Conservation (phyloP, 495 filamentous ascomycete species). For the Friedmanniomyces endolithicus region DNA sequence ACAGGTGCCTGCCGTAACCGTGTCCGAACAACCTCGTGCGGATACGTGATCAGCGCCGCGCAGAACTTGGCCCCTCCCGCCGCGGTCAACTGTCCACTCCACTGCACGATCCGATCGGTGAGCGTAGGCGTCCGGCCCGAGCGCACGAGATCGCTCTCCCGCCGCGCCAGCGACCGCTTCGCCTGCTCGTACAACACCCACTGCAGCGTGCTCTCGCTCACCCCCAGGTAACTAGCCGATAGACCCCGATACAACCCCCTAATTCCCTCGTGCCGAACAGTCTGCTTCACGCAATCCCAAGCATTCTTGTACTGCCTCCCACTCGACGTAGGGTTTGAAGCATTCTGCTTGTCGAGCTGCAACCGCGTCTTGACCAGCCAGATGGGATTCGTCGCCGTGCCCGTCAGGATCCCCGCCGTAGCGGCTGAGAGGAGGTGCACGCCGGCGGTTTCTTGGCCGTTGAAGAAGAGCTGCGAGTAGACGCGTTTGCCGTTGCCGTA, state of each 20-base stretch:
- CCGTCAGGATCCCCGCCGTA: conserved; percentile 63
- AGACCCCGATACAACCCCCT: conserved; percentile 72
- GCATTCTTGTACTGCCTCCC: conserved; percentile 66
- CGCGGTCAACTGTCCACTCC: conserved; percentile 59
- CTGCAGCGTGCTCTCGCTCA: conserved; percentile 74
- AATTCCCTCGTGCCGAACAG: conserved; percentile 63
- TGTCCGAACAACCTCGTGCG: conserved; percentile 78
- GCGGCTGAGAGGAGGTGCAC: conserved; percentile 65
- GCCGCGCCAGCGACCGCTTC: conserved; percentile 50
- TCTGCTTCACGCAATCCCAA: conserved; percentile 65
- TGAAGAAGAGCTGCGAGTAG: conserved; percentile 52
- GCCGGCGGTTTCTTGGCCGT: conserved; percentile 51
- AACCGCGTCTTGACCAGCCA: conserved; percentile 86
- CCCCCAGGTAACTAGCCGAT: conserved; percentile 75
- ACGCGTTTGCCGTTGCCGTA: conserved; percentile 81
- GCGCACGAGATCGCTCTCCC: conserved; percentile 41
- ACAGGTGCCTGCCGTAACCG: conserved; percentile 68
- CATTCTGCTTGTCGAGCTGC: conserved; percentile 67
- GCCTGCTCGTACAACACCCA: conserved; percentile 80
- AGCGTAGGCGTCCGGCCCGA: conserved; percentile 43
- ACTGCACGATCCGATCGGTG: conserved; percentile 54
- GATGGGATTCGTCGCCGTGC: conserved; percentile 81
- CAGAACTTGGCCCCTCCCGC: conserved; percentile 72
- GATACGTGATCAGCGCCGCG: conserved; percentile 70
- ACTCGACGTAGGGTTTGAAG: conserved; percentile 33